phyloP scores from a whole-genome alignment of 192 early-diverging fungal species.

The Phlyctochytrium bullatum region DNA sequence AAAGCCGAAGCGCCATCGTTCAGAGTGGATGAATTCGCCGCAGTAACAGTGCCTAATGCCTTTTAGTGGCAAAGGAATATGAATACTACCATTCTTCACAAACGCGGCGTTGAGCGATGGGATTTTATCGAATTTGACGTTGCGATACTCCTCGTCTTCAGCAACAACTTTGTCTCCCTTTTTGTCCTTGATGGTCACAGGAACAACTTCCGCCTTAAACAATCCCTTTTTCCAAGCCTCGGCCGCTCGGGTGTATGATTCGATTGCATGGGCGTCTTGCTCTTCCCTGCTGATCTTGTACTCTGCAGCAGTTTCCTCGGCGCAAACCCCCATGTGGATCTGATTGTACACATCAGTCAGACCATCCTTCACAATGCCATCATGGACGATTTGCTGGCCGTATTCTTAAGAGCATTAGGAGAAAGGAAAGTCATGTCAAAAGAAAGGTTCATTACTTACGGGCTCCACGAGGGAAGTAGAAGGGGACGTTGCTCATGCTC shows the following conservation, averaged over 20 bases:
- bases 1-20: slow-evolving; percentile 96
- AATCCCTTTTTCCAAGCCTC: slow-evolving; percentile 80
- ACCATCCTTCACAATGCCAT: slow-evolving; percentile 94
- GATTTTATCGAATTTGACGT: slow-evolving; percentile 90
- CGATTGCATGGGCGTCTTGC: slow-evolving; percentile 86
- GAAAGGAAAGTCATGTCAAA: background rate
- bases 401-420: slow-evolving; percentile 49
- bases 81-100: slow-evolving; percentile 70
- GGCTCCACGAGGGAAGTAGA: slow-evolving; percentile 54
- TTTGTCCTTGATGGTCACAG: slow-evolving; percentile 75
- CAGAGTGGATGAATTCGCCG: slow-evolving; percentile 91
- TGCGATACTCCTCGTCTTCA: slow-evolving; percentile 94
- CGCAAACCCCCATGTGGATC: slow-evolving; percentile 51
- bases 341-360: slow-evolving; percentile 96
- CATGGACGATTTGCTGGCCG: slow-evolving; percentile 75
- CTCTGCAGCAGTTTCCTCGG: slow-evolving; percentile 80
- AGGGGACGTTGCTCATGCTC: slow-evolving; percentile 94
- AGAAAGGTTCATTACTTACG: slow-evolving; percentile 24
- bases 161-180: slow-evolving; percentile 76
- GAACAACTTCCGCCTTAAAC: slow-evolving; percentile 80
- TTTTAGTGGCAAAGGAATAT: slow-evolving; percentile 8
- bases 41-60: slow-evolving; percentile 84
- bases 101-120: slow-evolving; percentile 74
- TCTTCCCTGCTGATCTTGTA: slow-evolving; percentile 82
- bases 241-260: slow-evolving; percentile 85